Evolutionary conservation across 805 yeast genomes (phyloP), one percentile per base, ranked within the genome.

Genomic region (Barnettozyma salicaria): DNA sequence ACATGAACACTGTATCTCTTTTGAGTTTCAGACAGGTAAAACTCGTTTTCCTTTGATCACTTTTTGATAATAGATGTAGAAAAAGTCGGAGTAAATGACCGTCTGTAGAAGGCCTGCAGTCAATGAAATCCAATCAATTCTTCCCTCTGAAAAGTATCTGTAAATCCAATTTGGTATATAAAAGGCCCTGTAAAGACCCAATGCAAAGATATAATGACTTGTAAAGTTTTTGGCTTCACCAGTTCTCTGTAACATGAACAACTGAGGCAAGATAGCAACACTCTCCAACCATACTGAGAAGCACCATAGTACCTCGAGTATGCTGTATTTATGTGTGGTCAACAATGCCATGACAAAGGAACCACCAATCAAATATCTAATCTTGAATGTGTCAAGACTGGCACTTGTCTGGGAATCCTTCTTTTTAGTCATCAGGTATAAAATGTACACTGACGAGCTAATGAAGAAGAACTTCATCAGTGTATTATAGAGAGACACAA

Each of bases 81-180:
- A 92, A 70, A 92, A 92, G 64, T 92, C 98, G 2, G 97, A 87
- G 64, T 92, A 92, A 23, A 92, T 63, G 39, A 77, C 65, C 0
- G 97, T 87, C 65, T 92, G 98, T 27, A 87, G 59, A 23, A 92
- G 43, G 18, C 97, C 97, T 1, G 97, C 81, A 16, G 73, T 52
- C 8, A 90, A 66, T 2, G 95, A 72, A 38, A 89, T 67, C 45
- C 70, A 71, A 53, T 88, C 96, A 40, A 81, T 65, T 45, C 70
- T 67, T 18, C 67, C 72, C 46, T 83, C 90, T 12, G 60, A 45
- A 43, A 64, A 64, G 64, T 80, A 86, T 59, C 97, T 76, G 72
- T 88, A 92, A 48, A 88, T 58, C 98, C 98, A 92, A 63, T 90
- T 92, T 47, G 95, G 94, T 49, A 92, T 76, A 59, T 92, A 92